Percentiles rank a stretch among this genome's conserved stretches.
phyloP scores from a whole-genome alignment of 1,139 yeast species.

The Candida sanyaensis region DNA sequence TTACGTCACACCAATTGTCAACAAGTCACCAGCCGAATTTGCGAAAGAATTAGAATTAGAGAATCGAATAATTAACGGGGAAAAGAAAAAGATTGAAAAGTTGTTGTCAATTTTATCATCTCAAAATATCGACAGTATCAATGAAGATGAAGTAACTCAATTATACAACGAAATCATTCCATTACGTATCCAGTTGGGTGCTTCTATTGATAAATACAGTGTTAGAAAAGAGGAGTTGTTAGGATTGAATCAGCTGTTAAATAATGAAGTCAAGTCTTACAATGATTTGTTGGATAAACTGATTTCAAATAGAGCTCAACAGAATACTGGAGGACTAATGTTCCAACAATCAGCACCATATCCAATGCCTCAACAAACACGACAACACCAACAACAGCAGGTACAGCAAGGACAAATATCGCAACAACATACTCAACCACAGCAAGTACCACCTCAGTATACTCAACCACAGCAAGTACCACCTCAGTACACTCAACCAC shows the following conservation, averaged over 20 bases:
- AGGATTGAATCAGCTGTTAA: constrained; percentile 68
- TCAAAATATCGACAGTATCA: constrained; percentile 23
- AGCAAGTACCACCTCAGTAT: not conserved
- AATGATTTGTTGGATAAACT: constrained; percentile 66
- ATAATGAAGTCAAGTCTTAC: constrained; percentile 65
- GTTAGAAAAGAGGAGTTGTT: constrained; percentile 73
- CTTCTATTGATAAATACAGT: constrained; percentile 72
- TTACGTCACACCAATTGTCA: constrained; percentile 80
- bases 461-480: not conserved
- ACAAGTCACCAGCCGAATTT: constrained; percentile 55
- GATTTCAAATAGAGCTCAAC: constrained; percentile 28
- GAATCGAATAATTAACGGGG: constrained; percentile 26
- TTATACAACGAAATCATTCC: constrained; percentile 72
- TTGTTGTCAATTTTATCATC: constrained; percentile 60
- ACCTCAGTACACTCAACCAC: constrained; percentile 4
- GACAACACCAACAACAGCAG: constrained; percentile 4
- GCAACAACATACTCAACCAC: constrained; percentile 25
- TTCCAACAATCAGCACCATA: constrained; percentile 11
- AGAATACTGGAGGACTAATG: constrained; percentile 1
- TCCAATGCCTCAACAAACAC: constrained; percentile 8
- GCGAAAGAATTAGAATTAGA: constrained; percentile 34
- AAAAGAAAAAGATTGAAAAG: constrained; percentile 58
- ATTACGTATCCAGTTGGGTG: constrained; percentile 71
- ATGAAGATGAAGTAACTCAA: constrained; percentile 49
- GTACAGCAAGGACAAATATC: constrained; percentile 4